Base-by-base conservation (phyloP, 2,329 filamentous ascomycete species). In the Alternaria dauci region DNA sequence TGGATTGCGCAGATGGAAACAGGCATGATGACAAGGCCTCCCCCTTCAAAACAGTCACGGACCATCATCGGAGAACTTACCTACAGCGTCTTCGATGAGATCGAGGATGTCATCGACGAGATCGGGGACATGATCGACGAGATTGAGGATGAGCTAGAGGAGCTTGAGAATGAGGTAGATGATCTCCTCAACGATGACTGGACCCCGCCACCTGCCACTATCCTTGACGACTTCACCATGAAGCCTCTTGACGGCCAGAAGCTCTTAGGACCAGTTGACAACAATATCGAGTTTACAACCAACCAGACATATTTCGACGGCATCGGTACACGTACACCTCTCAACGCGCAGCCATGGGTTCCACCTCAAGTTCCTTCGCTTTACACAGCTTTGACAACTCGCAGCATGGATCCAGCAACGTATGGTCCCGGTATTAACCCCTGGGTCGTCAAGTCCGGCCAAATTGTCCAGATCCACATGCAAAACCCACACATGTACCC, bases 331-430 rank as follows among this genome's bases (percentile, higher is more conserved):
- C 73, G 74, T 2, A 71, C 68, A 56, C 90, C 54, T 12, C 47
- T 76, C 9, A 72, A 91, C 78, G 86, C 88, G 73, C 86, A 90
- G 67, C 90, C 91, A 16, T 96, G 93, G 77, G 84, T 85, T 0
- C 61, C 80, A 0, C 91, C 91, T 36, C 90, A 91, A 72, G 91
- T 95, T 0, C 93, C 93, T 0, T 87, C 89, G 0, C 83, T 96
- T 0, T 95, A 92, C 81, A 92, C 90, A 0, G 92, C 85, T 1
- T 80, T 95, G 14, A 87, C 86, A 7, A 85, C 86, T 41, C 79
- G 81, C 14, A 72, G 79, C 14, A 82, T 81, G 2, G 79, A 81
- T 3, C 82, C 82, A 44, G 73, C 75, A 0, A 77, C 76, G 5
- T 61, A 61, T 20, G 58, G 58, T n/a, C 54, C 58, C 5, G 58